phyloP scores from a whole-genome alignment of 148 eudicot species.

The Arbutus unedo region DNA sequence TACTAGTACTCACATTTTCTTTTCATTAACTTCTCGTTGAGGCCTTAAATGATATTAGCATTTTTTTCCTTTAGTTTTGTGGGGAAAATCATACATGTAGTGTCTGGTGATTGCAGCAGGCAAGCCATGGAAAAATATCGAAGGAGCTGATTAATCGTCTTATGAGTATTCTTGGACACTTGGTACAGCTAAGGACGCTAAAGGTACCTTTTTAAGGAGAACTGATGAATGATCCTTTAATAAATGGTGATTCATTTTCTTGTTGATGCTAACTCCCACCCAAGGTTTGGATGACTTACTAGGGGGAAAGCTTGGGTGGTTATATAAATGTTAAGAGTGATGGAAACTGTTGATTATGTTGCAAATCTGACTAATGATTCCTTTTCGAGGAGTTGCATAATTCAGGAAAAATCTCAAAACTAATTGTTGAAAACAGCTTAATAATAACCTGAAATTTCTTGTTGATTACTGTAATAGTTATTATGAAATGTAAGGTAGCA shows the following conservation, averaged over 20 bases:
- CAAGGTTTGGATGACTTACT: not conserved
- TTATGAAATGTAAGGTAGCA: not conserved
- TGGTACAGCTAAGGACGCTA: conserved; percentile 76
- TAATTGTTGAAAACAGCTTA: not conserved
- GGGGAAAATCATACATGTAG: conserved; percentile 3
- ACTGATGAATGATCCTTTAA: not conserved
- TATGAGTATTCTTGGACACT: conserved; percentile 87
- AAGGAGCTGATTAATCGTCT: conserved; percentile 79
- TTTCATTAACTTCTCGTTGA: not conserved
- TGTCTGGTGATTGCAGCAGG: conserved; percentile 52
- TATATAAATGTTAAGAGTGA: not conserved
- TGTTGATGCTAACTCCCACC: not conserved
- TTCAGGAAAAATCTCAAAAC: not conserved
- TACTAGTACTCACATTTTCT: not conserved
- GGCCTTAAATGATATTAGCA: conserved; percentile 13
- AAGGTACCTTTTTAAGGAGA: conserved; percentile 47
- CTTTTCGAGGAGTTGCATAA: not conserved
- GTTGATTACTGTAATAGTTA: not conserved
- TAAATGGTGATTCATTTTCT: not conserved
- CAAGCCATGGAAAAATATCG: conserved; percentile 70
- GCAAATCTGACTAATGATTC: not conserved
- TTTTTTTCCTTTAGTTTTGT: not conserved
- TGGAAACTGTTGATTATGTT: not conserved
- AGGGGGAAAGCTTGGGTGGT: not conserved
- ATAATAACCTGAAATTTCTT: not conserved